Base-by-base conservation (phyloP, 2,329 filamentous ascomycete genomes). In the Colletotrichum sp. region DNA sequence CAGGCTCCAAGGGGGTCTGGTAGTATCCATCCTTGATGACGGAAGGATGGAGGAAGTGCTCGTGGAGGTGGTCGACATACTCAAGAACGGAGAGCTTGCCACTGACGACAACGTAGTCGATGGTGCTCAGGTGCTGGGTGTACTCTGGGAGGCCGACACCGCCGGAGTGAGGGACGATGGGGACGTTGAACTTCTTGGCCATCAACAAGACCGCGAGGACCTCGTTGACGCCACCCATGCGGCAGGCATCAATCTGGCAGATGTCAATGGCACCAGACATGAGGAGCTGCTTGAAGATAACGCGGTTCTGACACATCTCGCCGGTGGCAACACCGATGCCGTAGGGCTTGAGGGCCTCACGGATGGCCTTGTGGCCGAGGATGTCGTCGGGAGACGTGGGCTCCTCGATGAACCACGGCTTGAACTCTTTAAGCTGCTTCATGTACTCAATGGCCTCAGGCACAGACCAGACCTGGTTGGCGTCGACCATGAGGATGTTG, bases 351-450 rank as follows among this genome's bases (percentile, higher is more conserved):
- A 98, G 92, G 5, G 95, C 95, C 76, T 96, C 93, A 67, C 94
- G 92, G 80, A 98, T 92, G 5, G 94, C 93, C 82, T 94, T 95
- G 89, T 98, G 96, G 74, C 96, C 96, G 71, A 97, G 92, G 74
- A 98, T 92, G 83, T 98, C 96, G 81, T 98, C 96, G 14, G 96
- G 96, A 26, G 93, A 95, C 16, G 96, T 98, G 3, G 96, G 96
- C 89, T 98, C 96, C 87, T 98, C 96, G 82, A 98, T 98, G 87
- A 98, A 98, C 94, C 95, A 97, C 32, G 94, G 94, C 88, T 94
- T 94, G 87, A 96, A 98, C 80, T 96, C 92, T 72, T 91, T 91
- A 62, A 98, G 92, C 81, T 95, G 85, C 81, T 93, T 90, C 95
- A 98, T 97, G 88, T 96, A 95, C 77, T 90, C 91, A 79, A 98